A percentile compares a stretch with the other conserved stretches of the same genome.
These are phyloP conservation scores for Calonectria leucothoes DNA, from an alignment of 2,329 filamentous ascomycete species.

Conservation along the genomic window DNA sequence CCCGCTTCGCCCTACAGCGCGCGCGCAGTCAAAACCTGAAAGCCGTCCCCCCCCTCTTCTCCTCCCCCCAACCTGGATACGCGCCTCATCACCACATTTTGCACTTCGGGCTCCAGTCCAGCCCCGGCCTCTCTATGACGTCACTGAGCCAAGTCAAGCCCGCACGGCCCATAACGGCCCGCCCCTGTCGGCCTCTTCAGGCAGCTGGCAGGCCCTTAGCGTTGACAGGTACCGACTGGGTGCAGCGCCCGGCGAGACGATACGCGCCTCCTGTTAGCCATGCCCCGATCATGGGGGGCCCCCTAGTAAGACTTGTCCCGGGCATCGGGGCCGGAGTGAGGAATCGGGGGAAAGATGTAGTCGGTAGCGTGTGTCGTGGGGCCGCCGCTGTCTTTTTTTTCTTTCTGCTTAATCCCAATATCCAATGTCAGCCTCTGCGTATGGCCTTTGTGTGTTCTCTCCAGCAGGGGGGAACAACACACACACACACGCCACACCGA, in stretches of 20 bases:
- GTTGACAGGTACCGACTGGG: neutral
- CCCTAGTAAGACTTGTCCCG: conserved; percentile 18
- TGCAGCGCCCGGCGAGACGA: neutral
- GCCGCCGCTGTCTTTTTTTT: neutral
- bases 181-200: conserved; percentile 1
- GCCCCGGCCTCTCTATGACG: conserved; percentile 10
- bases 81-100: neutral
- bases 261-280: neutral
- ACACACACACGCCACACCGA: neutral
- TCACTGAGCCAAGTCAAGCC: neutral
- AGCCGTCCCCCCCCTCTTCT: neutral
- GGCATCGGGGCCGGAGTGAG: conserved; percentile 18
- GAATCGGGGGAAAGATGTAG: conserved; percentile 1
- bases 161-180: conserved; percentile 14
- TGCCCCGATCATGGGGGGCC: neutral
- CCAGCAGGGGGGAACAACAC: neutral
- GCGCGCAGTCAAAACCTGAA: neutral
- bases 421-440: neutral
- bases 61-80: neutral
- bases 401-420: neutral
- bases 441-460: neutral
- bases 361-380: neutral
- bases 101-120: neutral
- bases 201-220: neutral
- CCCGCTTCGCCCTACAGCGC: neutral